Evolutionary conservation across 2,329 filamentous ascomycete species (phyloP), one percentile per base, ranked within the genome.

Genomic region (Alternaria viburni): DNA sequence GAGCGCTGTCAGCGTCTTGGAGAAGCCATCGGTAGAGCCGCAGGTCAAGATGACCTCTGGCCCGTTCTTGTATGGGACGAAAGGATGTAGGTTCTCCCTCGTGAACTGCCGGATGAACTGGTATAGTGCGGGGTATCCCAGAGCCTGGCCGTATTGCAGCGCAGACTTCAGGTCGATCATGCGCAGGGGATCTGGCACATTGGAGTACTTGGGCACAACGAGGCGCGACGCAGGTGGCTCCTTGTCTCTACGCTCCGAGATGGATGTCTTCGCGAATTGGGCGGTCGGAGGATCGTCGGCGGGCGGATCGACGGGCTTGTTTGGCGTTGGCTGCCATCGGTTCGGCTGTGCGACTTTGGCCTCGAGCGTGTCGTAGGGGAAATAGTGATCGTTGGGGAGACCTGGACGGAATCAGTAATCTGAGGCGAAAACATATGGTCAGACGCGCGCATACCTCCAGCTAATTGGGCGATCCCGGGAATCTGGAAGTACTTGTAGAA

Each of bases 331-430:
- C 32, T 87, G 85, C 85, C 91, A 96, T 79, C 93, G 88, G 67
- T 91, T 84, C 8, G 93, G 90, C 65, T 88, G 87, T 30, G 93
- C 92, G 65, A 91, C 88, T 68, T 91, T 89, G 44, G 93, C 92
- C 80, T 97, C 93, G 66, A 97, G 88, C 1, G 93, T 96, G 73
- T 97, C 93, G 80, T 91, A 97, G 9, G 94, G 94, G 75, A 97
- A 97, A 81, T 93, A 93, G 61, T 87, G 86, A 43, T 90, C 85
- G 79, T 96, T 90, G 15, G 94, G 94, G 21, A 97, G 87, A 64
- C 93, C 92, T 94, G 67, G 28, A 19, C 52, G 15, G 17, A 62
- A 74, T 41, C 49, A 75, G 74, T 61, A 61, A 55, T 26, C 23
- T n/a, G 21, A 43, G 30, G 21, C 30, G 43, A 23, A 3, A 25